Evolutionary conservation across 2,329 filamentous ascomycete species (phyloP).

Genomic region (Xylaria sp.): DNA sequence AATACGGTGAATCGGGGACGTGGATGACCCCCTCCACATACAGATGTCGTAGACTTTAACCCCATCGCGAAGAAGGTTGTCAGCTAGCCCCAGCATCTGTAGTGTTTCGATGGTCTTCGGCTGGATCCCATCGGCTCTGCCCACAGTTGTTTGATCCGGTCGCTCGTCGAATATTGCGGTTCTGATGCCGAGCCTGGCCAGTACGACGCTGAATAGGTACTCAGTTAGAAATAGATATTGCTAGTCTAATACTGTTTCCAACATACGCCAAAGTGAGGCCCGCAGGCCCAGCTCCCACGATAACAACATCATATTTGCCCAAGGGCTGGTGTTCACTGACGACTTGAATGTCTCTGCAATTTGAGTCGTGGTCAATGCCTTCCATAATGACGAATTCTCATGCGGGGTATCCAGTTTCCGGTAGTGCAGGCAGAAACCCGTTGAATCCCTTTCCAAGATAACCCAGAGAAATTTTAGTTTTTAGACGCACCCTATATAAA

Average conservation of each 20-base stretch:
- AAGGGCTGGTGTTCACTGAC: neutral
- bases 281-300: slow-evolving; percentile 62
- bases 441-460: neutral
- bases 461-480: neutral
- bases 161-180: slow-evolving; percentile 72
- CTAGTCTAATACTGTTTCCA: neutral
- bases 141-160: slow-evolving; percentile 69
- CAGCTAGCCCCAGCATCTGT: slow-evolving; percentile 74
- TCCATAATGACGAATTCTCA: neutral
- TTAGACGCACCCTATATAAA: slow-evolving; percentile 27
- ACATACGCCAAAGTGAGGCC: slow-evolving; percentile 59
- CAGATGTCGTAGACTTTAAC: slow-evolving; percentile 76
- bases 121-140: slow-evolving; percentile 71
- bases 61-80: slow-evolving; percentile 68
- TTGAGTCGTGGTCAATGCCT: neutral
- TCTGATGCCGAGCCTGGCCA: slow-evolving; percentile 70
- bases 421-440: neutral
- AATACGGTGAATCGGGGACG: slow-evolving; percentile 62
- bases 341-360: neutral
- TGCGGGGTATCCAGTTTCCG: neutral
- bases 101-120: slow-evolving; percentile 81
- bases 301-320: slow-evolving; percentile 47
- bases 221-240: slow-evolving; percentile 16
- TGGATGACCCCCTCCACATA: slow-evolving; percentile 67
- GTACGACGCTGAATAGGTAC: slow-evolving; percentile 44